A percentile compares a stretch with the other conserved stretches of the same genome.
Evolutionary conservation across 345 rosid species (phyloP).

Genomic region (Salix dunnii): DNA sequence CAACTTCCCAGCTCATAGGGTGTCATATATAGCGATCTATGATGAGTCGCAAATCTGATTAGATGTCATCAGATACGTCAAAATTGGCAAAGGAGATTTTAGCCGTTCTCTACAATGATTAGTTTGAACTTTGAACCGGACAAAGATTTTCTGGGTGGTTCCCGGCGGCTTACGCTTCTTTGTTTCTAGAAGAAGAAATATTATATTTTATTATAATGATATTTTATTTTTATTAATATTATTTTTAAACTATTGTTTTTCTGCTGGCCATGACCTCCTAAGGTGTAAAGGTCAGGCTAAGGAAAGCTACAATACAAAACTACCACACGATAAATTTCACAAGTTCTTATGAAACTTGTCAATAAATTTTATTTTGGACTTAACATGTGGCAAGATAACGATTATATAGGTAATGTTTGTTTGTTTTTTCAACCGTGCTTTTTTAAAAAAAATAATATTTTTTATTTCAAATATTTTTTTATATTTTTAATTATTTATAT

Average conservation of each 20-base stretch:
- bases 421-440: no score
- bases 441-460: no score
- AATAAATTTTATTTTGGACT: no score
- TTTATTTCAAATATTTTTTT: no score
- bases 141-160: neutral
- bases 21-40: neutral
- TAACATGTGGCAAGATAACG: no score
- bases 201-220: no score
- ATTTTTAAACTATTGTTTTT: neutral
- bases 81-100: neutral
- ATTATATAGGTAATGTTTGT: no score
- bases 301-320: neutral
- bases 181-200: neutral
- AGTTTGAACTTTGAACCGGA: constrained; percentile 8
- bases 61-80: neutral
- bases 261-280: neutral
- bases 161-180: neutral
- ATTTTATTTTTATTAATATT: neutral
- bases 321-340: no score
- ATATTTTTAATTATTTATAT: no score
- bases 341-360: no score
- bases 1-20: neutral
- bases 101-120: neutral
- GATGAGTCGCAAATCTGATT: neutral
- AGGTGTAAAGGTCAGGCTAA: neutral